Base-by-base conservation (phyloP, 78 protist species). In the Planoprotostelium fungivorum region DNA sequence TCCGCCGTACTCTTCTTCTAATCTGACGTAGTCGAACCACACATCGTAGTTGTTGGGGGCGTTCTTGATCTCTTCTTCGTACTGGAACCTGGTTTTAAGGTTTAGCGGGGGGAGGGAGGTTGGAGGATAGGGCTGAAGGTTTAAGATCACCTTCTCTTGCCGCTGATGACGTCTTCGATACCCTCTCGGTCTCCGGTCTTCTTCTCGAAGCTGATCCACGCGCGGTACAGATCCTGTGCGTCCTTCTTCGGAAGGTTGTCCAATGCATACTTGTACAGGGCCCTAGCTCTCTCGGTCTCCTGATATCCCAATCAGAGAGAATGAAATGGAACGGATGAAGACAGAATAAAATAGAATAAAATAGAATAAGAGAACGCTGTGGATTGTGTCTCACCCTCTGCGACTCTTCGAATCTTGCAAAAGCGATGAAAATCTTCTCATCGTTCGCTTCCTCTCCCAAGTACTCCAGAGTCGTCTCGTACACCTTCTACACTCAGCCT, bases 11-110 rank as follows among this genome's bases (percentile, higher is more conserved):
- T 38, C 0, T 90, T 98, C 99, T 84, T 98, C 99, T 35, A 99
- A 88, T 28, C 97, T 89, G 25, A 94, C 88, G 89, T 97, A 99
- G 89, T 99, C 99, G 83, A 99, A 98, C 99, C 99, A 99, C 0
- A 83, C 83, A 89, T 99, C 99, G 92, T 98, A 99, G 89, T 97
- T 95, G 84, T 37, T 34, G 28, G 98, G 94, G 85, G 94, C 88
- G 28, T 28, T 92, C 35, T 88, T 63, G 5, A 97, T 25, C 36
- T 93, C 93, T 83, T 97, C 96, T 89, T 98, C 99, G 91, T 98
- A 98, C 51, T 96, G 95, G 88, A 96, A 92, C 37, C 98, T 88
- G 25, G 86, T 73, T n/a, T n/a, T n/a, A n/a, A n/a, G n/a, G n/a
- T n/a, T n/a, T n/a, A n/a, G n/a, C n/a, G n/a, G n/a, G n/a, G n/a